phyloP scores from a whole-genome alignment of 805 yeast genomes.

The Schizosaccharomyces cryophilus region DNA sequence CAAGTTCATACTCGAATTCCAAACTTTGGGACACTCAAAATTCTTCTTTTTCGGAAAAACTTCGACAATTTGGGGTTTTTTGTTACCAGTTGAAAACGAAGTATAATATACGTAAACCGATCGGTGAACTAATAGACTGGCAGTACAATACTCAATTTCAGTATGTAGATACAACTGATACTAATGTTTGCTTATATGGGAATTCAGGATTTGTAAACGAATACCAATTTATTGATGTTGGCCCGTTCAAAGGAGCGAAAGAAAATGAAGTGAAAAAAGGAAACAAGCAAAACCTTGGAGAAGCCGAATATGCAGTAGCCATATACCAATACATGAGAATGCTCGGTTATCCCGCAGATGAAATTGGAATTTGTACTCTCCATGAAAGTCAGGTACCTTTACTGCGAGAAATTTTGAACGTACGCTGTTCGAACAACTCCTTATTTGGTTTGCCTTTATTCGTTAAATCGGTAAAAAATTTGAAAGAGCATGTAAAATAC shows the following conservation, averaged over 20 bases:
- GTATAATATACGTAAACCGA: too few relatives aligned
- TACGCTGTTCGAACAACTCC: slow-evolving; percentile 11
- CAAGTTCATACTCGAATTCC: too few relatives aligned
- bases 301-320: slow-evolving; percentile 25
- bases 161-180: not conserved
- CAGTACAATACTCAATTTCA: not conserved
- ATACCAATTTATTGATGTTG: slow-evolving; percentile 16
- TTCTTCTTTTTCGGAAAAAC: too few relatives aligned
- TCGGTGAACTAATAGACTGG: too few relatives aligned
- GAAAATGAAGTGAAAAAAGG: slow-evolving; percentile 13
- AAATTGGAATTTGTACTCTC: slow-evolving; percentile 21
- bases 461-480: slow-evolving; percentile 12
- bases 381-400: slow-evolving; percentile 20
- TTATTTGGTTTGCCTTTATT: slow-evolving; percentile 15
- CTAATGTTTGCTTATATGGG: slow-evolving; percentile 3
- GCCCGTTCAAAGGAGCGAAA: slow-evolving; percentile 12
- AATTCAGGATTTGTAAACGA: slow-evolving; percentile 18
- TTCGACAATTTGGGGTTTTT: too few relatives aligned
- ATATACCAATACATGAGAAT: slow-evolving; percentile 24
- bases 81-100: too few relatives aligned
- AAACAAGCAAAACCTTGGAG: slow-evolving; percentile 19
- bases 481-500: not conserved
- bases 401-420: slow-evolving; percentile 19
- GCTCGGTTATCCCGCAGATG: slow-evolving; percentile 19
- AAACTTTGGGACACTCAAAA: too few relatives aligned